These are phyloP conservation scores for Eucalyptus tenuipes DNA, from an alignment of 345 rosid genomes.

Conservation along the genomic window DNA sequence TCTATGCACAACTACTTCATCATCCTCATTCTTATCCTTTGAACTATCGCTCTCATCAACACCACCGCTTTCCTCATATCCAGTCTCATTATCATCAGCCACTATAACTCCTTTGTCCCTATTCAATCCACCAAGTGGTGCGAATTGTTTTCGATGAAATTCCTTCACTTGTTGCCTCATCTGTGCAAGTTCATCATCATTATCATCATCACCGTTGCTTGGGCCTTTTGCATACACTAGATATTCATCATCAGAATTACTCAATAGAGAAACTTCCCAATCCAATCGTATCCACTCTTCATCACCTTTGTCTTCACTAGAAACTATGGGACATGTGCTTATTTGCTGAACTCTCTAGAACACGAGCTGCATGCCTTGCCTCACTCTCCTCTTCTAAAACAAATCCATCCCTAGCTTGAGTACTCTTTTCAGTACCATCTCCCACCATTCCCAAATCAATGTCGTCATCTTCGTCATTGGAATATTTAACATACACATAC, in stretches of 20 bases:
- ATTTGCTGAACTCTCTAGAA: background rate
- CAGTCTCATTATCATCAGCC: background rate
- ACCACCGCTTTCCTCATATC: background rate
- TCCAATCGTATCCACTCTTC: background rate
- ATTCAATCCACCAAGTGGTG: background rate
- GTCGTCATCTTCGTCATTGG: accelerated
- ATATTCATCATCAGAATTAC: too few relatives aligned
- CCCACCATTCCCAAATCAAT: background rate
- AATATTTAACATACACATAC: background rate
- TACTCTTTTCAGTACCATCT: background rate
- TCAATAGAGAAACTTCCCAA: background rate
- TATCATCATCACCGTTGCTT: background rate
- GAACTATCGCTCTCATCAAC: background rate
- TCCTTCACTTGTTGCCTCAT: background rate
- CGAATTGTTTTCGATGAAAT: background rate
- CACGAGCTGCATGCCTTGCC: background rate
- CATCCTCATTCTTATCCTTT: background rate
- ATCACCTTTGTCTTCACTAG: background rate
- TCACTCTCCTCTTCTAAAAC: background rate
- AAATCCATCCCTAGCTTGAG: background rate
- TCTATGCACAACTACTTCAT: background rate
- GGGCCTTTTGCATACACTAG: background rate
- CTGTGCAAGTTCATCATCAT: background rate
- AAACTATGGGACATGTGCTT: background rate
- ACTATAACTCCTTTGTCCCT: background rate